Evolutionary conservation across 768 basidiomycete genomes (phyloP), one percentile per base, ranked within the genome.

Genomic region (Rhizopogon roseolus): DNA sequence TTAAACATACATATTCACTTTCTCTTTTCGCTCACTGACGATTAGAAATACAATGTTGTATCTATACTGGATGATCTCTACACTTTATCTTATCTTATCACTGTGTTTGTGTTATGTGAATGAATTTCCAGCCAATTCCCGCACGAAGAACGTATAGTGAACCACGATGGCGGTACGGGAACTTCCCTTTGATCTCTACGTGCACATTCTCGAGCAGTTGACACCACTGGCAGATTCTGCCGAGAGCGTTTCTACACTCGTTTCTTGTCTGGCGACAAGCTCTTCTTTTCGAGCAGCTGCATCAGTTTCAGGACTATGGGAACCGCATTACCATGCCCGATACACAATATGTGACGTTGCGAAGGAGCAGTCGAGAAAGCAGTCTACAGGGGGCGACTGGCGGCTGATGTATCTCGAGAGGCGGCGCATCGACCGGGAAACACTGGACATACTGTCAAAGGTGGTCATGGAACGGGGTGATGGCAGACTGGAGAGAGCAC

Each of bases 261-360:
- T 66, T 14, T 70, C 66, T 40, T 84, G 75, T 62, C 66, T 76
- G 28, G 64, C 54, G 51, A 62, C 68, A 1, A 79, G 65, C 57
- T 63, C 67, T 0, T 54, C 71, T 17, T 64, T 82, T n/a, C 69
- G 71, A 27, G 72, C 73, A 52, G 82, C 77, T 5, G 78, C 79
- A 3, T 69, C 66, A 13, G 22, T 72, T 2, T 52, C 75, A 0
- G 51, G 60, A 5, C 50, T 85, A 34, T 86, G 84, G 84, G 69
- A 79, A 58, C 61, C 73, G 0, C 80, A 81, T 51, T 86, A 84
- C 62, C 68, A 57, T 27, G 64, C 50, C 29, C 77, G 81, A 10
- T 86, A 82, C 63, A 68, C 65, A 4, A 69, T 79, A 57, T 69
- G 64, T 57, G 66, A 73, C 44, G 61, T 69, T 14, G 57, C 50